Evolutionary conservation across 495 filamentous ascomycete species (phyloP).

Genomic region (Neurospora sp.): DNA sequence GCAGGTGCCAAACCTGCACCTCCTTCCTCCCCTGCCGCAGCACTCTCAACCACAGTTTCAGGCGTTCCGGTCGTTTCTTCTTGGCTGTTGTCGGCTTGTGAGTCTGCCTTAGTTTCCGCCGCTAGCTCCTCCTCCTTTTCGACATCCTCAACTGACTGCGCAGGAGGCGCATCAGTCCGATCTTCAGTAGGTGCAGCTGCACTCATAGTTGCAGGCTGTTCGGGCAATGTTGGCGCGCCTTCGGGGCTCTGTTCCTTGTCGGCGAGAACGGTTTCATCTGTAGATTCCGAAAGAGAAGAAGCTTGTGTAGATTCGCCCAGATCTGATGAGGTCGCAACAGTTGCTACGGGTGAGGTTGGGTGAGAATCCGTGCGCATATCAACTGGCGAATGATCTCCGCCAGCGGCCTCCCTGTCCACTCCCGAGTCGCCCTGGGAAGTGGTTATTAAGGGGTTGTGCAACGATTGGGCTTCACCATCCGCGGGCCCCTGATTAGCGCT

Average conservation of each 20-base stretch:
- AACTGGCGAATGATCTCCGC: conserved; percentile 25
- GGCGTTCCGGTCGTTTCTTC: neutral
- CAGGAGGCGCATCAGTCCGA: conserved; percentile 2
- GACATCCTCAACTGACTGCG: neutral
- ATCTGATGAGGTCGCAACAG: conserved; percentile 33
- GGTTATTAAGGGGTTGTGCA: conserved; percentile 5
- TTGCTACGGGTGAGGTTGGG: conserved; percentile 37
- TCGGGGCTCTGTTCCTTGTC: conserved; percentile 8
- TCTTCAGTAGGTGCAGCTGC: neutral
- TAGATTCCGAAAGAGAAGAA: conserved; percentile 45
- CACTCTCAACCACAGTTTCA: neutral
- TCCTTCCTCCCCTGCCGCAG: neutral
- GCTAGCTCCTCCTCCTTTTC: neutral
- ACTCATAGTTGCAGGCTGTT: neutral
- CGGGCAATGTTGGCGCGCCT: neutral
- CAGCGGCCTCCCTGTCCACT: conserved; percentile 24
- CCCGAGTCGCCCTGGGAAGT: conserved; percentile 30
- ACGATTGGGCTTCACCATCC: neutral
- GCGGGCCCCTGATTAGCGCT: neutral
- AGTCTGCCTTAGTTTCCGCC: neutral
- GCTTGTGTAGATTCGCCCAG: conserved; percentile 43
- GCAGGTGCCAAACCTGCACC: neutral
- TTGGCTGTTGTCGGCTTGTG: neutral
- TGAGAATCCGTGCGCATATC: conserved; percentile 37
- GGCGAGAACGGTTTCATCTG: conserved; percentile 39